Evolutionary conservation across 1,284 basidiomycete species (phyloP).

Genomic region (Malassezia japonica): DNA sequence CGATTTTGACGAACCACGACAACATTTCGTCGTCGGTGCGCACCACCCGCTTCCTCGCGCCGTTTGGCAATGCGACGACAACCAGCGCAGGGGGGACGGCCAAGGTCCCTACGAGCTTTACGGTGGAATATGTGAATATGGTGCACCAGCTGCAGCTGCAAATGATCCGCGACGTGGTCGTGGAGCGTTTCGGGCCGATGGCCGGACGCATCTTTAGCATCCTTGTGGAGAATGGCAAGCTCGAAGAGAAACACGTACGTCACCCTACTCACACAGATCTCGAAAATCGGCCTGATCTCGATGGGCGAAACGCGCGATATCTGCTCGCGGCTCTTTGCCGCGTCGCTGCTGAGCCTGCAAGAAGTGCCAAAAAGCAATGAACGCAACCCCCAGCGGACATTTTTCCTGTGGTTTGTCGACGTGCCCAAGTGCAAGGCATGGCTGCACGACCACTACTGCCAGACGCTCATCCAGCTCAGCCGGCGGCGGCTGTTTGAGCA

Average conservation of each 20-base stretch:
- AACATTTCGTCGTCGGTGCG: conserved; percentile 64
- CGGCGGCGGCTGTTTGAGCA: conserved; percentile 35
- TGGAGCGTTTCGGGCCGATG: conserved; percentile 73
- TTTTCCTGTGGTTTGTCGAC: conserved; percentile 47
- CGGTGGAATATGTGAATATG: conserved; percentile 70
- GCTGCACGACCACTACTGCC: conserved; percentile 42
- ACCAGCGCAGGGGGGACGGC: conserved; percentile 25
- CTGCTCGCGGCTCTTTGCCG: conserved; percentile 59
- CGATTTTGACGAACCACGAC: conserved; percentile 65
- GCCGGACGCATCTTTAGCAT: conserved; percentile 76
- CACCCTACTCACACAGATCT: conserved; percentile 57
- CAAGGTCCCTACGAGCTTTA: conserved; percentile 51
- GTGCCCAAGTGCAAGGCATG: conserved; percentile 33
- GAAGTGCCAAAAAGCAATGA: conserved; percentile 46
- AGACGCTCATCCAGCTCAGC: conserved; percentile 27
- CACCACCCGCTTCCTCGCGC: conserved; percentile 50
- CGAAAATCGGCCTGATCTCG: conserved; percentile 83
- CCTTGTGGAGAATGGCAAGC: conserved; percentile 77
- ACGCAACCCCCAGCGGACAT: conserved; percentile 38
- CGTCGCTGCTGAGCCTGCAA: conserved; percentile 37
- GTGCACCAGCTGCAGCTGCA: conserved; percentile 62
- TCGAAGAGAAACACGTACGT: conserved; percentile 84
- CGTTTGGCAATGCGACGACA: conserved; percentile 27
- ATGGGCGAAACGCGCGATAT: conserved; percentile 74
- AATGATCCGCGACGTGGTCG: conserved; percentile 68